These are phyloP conservation scores for Xylariomycetidae sp. DNA, from an alignment of 2,329 filamentous ascomycete species.

Conservation along the genomic window DNA sequence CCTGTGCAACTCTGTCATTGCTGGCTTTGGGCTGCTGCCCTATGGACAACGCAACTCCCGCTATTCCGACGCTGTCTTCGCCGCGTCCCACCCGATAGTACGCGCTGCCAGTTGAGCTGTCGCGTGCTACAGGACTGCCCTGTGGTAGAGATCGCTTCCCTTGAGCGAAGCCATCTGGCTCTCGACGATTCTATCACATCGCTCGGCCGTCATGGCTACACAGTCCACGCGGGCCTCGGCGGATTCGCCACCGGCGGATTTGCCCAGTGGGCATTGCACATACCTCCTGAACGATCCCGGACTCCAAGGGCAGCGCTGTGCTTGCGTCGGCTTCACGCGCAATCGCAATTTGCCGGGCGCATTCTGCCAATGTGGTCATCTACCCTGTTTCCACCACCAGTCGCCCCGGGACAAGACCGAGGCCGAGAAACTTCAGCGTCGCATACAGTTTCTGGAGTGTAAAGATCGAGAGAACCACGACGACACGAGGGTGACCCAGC, in stretches of 20 bases:
- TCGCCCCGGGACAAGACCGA: conserved; percentile 39
- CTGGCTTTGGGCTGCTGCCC: too few relatives aligned
- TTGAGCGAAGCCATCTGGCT: too few relatives aligned
- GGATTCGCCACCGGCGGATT: conserved; percentile 9
- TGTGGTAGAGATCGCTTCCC: too few relatives aligned
- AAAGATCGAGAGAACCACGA: conserved; percentile 31
- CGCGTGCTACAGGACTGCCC: too few relatives aligned
- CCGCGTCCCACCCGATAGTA: conserved; percentile 22
- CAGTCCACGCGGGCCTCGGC: not conserved
- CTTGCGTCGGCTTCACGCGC: conserved; percentile 50
- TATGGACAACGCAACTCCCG: conserved; percentile 25
- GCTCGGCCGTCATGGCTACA: too few relatives aligned
- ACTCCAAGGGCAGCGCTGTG: conserved; percentile 52
- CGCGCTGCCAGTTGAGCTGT: conserved; percentile 15
- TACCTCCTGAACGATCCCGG: conserved; percentile 53
- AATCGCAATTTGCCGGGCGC: conserved; percentile 48
- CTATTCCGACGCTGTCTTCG: conserved; percentile 16
- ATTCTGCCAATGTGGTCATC: conserved; percentile 53
- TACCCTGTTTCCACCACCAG: conserved; percentile 52
- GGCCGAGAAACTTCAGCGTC: conserved; percentile 42
- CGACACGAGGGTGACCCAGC: too few relatives aligned
- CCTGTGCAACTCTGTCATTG: too few relatives aligned
- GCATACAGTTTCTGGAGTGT: conserved; percentile 38
- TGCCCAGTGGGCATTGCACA: conserved; percentile 53
- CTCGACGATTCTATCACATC: too few relatives aligned